Conservation (phyloP, 352 stramenopile species). For the Phytophthora nicotianae region DNA sequence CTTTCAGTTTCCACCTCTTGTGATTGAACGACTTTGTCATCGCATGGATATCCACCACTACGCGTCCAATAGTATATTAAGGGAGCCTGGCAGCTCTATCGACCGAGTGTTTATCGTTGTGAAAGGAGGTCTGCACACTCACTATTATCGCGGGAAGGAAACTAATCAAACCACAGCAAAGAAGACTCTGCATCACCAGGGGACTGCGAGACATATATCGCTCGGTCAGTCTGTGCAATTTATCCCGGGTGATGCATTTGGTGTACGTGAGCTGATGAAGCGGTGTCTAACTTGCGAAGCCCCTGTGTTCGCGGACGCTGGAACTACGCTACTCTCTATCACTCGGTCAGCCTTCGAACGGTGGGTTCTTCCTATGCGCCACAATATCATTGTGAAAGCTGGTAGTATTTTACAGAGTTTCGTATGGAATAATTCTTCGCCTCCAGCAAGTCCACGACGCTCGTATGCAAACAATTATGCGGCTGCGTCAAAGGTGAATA, state of each 20-base stretch:
- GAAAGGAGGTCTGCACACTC: constrained; percentile 33
- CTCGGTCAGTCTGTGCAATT: constrained; percentile 14
- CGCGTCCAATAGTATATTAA: constrained; percentile 13
- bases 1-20: constrained; percentile 61
- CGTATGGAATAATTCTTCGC: constrained; percentile 16
- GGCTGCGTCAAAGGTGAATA: constrained; percentile 11
- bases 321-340: constrained; percentile 49
- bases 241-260: constrained; percentile 46
- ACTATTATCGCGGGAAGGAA: constrained; percentile 10
- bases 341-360: constrained; percentile 42
- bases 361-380: constrained; percentile 43
- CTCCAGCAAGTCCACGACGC: constrained; percentile 9
- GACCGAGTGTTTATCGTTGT: constrained; percentile 44
- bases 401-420: constrained; percentile 48
- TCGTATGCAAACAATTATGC: constrained; percentile 12
- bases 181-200: constrained; percentile 10
- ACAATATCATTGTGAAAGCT: constrained; percentile 43
- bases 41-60: constrained; percentile 46
- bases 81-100: constrained; percentile 30
- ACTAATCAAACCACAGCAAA: constrained; percentile 1
- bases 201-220: constrained; percentile 6
- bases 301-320: constrained; percentile 35
- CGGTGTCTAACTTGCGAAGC: constrained; percentile 1
- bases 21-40: constrained; percentile 57
- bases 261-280: constrained; percentile 35